Evolutionary conservation across 495 filamentous ascomycete species (phyloP).

Genomic region (Rostrohypoxylon terebratum): DNA sequence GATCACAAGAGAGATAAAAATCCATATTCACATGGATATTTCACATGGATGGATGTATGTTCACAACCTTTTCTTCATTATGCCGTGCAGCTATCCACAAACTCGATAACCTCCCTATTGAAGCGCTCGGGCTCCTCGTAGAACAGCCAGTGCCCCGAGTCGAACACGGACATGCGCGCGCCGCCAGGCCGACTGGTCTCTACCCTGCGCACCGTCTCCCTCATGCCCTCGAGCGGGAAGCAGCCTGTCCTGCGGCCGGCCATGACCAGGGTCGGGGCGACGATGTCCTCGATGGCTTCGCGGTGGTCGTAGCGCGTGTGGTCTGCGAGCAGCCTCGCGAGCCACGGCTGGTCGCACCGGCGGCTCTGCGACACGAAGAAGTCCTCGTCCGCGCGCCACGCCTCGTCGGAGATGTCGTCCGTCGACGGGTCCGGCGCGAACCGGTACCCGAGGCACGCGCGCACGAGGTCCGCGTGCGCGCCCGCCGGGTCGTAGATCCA

Average conservation of each 20-base stretch:
- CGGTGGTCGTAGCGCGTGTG: slow-evolving; percentile 62
- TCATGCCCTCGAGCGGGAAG: slow-evolving; percentile 57
- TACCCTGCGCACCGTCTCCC: slow-evolving; percentile 51
- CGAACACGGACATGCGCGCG: slow-evolving; percentile 50
- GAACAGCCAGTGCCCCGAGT: slow-evolving; percentile 62
- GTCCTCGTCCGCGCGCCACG: slow-evolving; percentile 48
- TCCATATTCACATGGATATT: not conserved
- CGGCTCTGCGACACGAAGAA: slow-evolving; percentile 56
- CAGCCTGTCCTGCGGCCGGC: slow-evolving; percentile 57
- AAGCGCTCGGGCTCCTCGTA: slow-evolving; percentile 60
- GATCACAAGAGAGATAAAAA: not conserved
- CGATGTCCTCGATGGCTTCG: slow-evolving; percentile 53
- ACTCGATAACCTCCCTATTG: slow-evolving; percentile 52
- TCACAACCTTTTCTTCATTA: not conserved
- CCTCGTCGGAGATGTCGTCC: slow-evolving; percentile 31
- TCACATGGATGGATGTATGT: too few relatives aligned
- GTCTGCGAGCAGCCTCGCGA: slow-evolving; percentile 58
- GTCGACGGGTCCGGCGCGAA: slow-evolving; percentile 32
- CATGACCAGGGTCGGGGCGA: slow-evolving; percentile 53
- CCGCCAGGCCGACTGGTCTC: slow-evolving; percentile 36
- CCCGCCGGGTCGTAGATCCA: slow-evolving; percentile 41
- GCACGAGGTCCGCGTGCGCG: slow-evolving; percentile 52
- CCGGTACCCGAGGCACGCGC: slow-evolving; percentile 57
- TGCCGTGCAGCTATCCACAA: slow-evolving; percentile 33
- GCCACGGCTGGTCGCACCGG: slow-evolving; percentile 55